phyloP scores from a whole-genome alignment of 768 basidiomycete species.

The Cystofilobasidium ferigula region DNA sequence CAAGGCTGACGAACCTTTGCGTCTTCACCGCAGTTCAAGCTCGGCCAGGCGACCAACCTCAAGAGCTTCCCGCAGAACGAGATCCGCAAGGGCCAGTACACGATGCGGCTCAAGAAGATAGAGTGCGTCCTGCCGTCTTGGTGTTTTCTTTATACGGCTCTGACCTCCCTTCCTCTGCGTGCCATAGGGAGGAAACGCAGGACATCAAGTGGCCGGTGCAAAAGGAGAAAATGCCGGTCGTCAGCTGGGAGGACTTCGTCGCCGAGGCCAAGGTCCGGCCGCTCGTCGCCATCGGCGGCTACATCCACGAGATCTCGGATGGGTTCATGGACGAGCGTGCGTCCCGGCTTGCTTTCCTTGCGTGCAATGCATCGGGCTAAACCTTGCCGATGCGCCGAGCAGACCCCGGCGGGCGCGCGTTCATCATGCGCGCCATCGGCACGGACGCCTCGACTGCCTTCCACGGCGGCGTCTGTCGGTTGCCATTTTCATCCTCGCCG shows the following conservation, averaged over 20 bases:
- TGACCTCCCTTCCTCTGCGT: neutral
- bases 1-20: too few relatives aligned
- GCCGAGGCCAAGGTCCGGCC: conserved; percentile 68
- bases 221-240: conserved; percentile 61
- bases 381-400: neutral
- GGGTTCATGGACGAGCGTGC: neutral
- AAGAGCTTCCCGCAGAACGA: conserved; percentile 80
- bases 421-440: conserved; percentile 72
- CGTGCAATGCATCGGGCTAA: too few relatives aligned
- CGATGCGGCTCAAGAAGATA: conserved; percentile 84
- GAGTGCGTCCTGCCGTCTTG: conserved; percentile 34
- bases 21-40: neutral
- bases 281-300: conserved; percentile 74
- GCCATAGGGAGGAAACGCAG: conserved; percentile 52
- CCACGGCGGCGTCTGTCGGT: conserved; percentile 84
- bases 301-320: conserved; percentile 41
- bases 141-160: neutral
- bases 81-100: conserved; percentile 78
- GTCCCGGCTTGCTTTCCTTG: neutral
- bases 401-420: conserved; percentile 74
- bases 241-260: conserved; percentile 73
- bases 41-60: conserved; percentile 70
- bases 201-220: conserved; percentile 67
- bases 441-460: conserved; percentile 87
- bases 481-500: conserved; percentile 80